Base-by-base conservation (phyloP, 2,329 filamentous ascomycete genomes). In the Penicillium sp. region DNA sequence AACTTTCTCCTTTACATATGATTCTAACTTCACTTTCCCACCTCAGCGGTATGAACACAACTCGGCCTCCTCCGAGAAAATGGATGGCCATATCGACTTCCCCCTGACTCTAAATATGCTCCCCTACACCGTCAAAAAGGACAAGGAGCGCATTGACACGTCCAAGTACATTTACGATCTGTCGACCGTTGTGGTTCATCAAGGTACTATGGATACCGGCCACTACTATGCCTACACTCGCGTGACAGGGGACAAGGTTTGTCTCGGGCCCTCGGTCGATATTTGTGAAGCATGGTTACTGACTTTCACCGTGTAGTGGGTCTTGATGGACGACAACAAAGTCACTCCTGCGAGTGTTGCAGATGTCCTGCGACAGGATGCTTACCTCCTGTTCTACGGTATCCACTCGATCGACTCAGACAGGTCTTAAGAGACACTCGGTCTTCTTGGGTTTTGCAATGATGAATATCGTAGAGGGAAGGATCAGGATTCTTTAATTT, bases 271-370 rank as follows among this genome's bases (percentile, higher is more conserved):
- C 9, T 10, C 7, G 14, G 25, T 16, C 28, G 26, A 6, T 3
- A 30, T n/a, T 2, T 9, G 7, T 11, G 7, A 11, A 14, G n/a
- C 26, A 19, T 10, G 6, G 7, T 18, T 10, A 6, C 27, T 37
- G 34, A 36, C 28, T 8, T 10, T 17, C 17, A 60, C n/a, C 6
- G n/a, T 46, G 11, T 51, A 94, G 77, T 97, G 91, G 91, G 94
- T 95, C 64, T 81, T 87, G 39, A 96, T 96, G 68, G 94, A 97
- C 59, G 91, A 97, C 61, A 90, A 93, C 63, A 89, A 88, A 62
- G 91, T 97, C 16, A 87, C 90, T 46, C 62, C 90, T 40, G 91
- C 87, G 2, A 81, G 80, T 32, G 84, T 93, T 60, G 86, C 85
- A 4, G 87, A 96, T 44, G 91, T 97, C 3, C 74, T 97, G 28